Evolutionary conservation across 768 basidiomycete species (phyloP).

Genomic region (Mycena kentingensis): DNA sequence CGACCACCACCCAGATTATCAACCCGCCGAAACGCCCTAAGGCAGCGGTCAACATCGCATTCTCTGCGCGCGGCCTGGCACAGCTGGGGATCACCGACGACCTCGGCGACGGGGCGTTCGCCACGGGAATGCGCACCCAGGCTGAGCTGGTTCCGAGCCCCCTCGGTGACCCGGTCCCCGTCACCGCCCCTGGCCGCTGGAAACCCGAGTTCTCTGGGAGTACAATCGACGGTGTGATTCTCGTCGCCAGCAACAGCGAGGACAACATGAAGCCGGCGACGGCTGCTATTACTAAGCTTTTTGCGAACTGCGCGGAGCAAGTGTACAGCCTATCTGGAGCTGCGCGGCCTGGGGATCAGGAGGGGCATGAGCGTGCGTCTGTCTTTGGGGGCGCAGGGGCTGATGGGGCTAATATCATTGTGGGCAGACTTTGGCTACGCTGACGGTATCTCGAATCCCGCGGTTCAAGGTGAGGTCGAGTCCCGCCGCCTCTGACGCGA

Average conservation of each 20-base stretch:
- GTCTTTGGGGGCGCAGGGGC: slow-evolving; percentile 16
- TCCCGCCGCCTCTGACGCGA: too few relatives aligned
- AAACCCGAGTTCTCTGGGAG: slow-evolving; percentile 22
- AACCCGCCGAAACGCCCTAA: slow-evolving; percentile 23
- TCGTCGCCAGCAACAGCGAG: slow-evolving; percentile 28
- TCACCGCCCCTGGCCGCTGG: slow-evolving; percentile 21
- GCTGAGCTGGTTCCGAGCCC: neutral
- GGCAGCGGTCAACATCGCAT: slow-evolving; percentile 29
- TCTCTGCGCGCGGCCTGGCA: slow-evolving; percentile 23
- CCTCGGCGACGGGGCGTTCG: slow-evolving; percentile 20
- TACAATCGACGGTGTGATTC: slow-evolving; percentile 25
- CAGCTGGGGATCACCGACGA: slow-evolving; percentile 20
- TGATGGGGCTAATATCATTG: slow-evolving; percentile 1
- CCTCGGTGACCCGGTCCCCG: neutral
- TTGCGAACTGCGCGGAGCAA: too few relatives aligned
- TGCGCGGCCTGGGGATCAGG: neutral
- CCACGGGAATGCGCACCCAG: slow-evolving; percentile 7
- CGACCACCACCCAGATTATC: slow-evolving; percentile 24
- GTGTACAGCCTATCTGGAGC: too few relatives aligned
- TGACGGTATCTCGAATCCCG: slow-evolving; percentile 33
- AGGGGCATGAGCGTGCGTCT: neutral
- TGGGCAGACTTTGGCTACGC: slow-evolving; percentile 20
- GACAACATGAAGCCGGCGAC: slow-evolving; percentile 22
- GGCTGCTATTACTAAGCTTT: slow-evolving; percentile 17
- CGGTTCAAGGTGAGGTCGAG: too few relatives aligned